Percentiles rank a stretch among this genome's conserved stretches.
phyloP scores from a whole-genome alignment of 495 filamentous ascomycete genomes.

The Endocarpon pusillum region DNA sequence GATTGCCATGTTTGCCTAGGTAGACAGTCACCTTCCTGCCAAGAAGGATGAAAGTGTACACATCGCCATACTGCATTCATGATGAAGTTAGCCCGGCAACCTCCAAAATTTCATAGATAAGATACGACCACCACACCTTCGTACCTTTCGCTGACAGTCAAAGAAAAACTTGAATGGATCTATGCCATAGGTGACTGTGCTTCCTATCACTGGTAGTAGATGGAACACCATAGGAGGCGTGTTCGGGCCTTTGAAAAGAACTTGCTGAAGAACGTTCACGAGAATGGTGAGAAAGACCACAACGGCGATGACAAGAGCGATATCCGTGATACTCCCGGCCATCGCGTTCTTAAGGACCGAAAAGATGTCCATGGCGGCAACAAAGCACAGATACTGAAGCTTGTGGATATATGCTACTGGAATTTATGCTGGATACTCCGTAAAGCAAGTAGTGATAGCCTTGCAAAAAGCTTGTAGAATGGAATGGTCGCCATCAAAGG shows the following conservation, averaged over 20 bases:
- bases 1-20: conserved; percentile 63
- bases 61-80: conserved; percentile 49
- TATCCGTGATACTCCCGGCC: no score
- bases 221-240: conserved; percentile 73
- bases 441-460: no score
- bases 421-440: no score
- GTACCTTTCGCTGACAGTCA: conserved; percentile 50
- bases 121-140: conserved; percentile 1
- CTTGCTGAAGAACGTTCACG: conserved; percentile 49
- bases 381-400: no score
- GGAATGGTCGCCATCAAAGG: no score
- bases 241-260: conserved; percentile 51
- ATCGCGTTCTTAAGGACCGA: no score
- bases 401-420: no score
- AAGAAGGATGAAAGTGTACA: conserved; percentile 64
- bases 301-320: conserved; percentile 9
- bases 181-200: conserved; percentile 65
- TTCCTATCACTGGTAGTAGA: conserved; percentile 67
- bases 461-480: no score
- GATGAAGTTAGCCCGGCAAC: background rate
- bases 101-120: background rate
- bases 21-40: conserved; percentile 62
- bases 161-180: conserved; percentile 69
- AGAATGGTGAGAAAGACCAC: conserved; percentile 31
- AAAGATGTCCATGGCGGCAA: no score